phyloP scores from a whole-genome alignment of 73 alveolate genomes.

The Tetrahymena thermophila region DNA sequence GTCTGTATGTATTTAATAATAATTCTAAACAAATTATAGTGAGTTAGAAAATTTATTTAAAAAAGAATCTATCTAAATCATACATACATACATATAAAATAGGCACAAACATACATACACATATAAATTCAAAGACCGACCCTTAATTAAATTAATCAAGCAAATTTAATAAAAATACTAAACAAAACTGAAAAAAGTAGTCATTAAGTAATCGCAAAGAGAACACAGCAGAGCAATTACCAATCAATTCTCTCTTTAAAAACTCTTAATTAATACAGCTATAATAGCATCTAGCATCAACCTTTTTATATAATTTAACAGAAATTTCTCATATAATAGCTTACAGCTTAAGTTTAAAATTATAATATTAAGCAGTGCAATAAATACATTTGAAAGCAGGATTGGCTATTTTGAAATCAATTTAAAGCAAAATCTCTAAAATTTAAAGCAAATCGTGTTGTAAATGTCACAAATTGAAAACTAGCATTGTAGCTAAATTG shows the following conservation, averaged over 20 bases:
- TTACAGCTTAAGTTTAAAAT: too few species aligned
- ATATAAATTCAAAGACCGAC: too few species aligned
- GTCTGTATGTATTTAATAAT: background rate
- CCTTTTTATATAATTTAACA: too few species aligned
- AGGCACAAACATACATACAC: background rate
- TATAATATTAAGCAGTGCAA: too few species aligned
- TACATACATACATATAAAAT: too few species aligned
- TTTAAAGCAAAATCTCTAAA: background rate
- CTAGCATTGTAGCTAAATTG: background rate
- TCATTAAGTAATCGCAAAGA: background rate
- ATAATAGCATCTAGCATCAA: too few species aligned
- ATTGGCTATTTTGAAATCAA: background rate
- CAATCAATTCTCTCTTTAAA: too few species aligned
- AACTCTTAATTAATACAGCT: background rate
- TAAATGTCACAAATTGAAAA: background rate
- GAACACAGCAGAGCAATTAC: background rate
- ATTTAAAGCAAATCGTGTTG: background rate
- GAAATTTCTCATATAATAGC: too few species aligned
- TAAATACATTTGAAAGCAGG: background rate
- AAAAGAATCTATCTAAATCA: background rate
- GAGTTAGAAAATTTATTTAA: background rate
- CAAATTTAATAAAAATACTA: background rate
- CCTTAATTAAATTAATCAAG: background rate
- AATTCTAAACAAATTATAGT: background rate
- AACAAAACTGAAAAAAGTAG: background rate